phyloP scores from a whole-genome alignment of 441 rosid genomes.

The Eruca vesicaria region DNA sequence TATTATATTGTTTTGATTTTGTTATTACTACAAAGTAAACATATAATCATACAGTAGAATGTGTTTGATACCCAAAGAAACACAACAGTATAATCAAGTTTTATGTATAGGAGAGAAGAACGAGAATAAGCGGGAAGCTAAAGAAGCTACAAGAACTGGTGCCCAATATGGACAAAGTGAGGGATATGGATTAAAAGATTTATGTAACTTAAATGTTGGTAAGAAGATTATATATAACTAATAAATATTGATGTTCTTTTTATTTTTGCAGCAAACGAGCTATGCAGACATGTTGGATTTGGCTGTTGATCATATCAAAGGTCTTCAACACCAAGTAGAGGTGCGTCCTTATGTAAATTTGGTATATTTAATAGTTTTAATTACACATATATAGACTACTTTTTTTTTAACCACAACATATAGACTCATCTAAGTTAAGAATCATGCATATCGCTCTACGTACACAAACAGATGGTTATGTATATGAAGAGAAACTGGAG shows the following conservation, averaged over 20 bases:
- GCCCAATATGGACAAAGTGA: constrained; percentile 98
- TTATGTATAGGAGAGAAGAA: constrained; percentile 74
- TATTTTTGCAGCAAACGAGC: constrained; percentile 74
- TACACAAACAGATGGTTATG: background rate
- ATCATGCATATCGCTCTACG: background rate
- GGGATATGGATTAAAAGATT: background rate
- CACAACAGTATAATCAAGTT: background rate
- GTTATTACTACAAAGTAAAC: background rate
- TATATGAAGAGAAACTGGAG: too few relatives aligned
- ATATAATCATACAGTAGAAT: background rate
- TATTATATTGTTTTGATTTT: background rate
- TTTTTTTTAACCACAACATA: too few relatives aligned
- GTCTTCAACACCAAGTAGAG: constrained; percentile 90
- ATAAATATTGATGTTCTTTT: background rate
- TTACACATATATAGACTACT: too few relatives aligned
- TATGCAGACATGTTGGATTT: constrained; percentile 94
- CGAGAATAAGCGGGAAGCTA: constrained; percentile 88
- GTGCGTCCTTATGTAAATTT: constrained; percentile 35
- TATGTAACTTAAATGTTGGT: background rate
- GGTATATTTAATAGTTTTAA: too few relatives aligned
- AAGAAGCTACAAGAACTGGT: constrained; percentile 95
- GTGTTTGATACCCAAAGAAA: background rate
- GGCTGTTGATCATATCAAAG: constrained; percentile 94
- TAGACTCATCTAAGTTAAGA: background rate
- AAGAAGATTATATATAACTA: background rate